Evolutionary conservation across 441 rosid species (phyloP), one percentile per base, ranked within the genome.

Genomic region (Biscutella auriculata): DNA sequence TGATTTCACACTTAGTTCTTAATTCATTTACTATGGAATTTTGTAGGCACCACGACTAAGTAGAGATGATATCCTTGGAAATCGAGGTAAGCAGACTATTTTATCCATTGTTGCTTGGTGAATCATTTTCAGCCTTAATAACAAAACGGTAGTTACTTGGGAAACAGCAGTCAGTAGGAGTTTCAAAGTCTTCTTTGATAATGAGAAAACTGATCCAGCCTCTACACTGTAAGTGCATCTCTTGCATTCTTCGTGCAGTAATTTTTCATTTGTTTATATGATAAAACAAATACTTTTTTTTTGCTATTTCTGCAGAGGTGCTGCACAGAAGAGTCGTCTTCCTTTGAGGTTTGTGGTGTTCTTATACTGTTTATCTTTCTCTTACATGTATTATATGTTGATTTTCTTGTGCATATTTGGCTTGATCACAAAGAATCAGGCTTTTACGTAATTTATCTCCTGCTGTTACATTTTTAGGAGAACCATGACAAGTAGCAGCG

Each of bases 151-250:
- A 16, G 23, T n/a, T 68, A 63, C 16, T 25, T 60, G 9, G 62
- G 56, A 35, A 57, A 30, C 72, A 83, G 88, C 5, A 39, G 63
- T 63, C 28, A 60, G 46, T 45, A 62, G 70, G 35, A 73, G 59
- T 70, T 73, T 89, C 30, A 81, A 71, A 66, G 55, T 89, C 42
- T 82, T 55, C 39, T 39, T 77, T 0, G 87, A 79, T 48, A 65
- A 65, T 44, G 82, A 65, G 27, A 76, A 79, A 60, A 37, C 36
- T 36, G 84, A 69, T 49, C 35, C 49, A 12, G 64, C 53, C 6
- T 26, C 81, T 84, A 72, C 43, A 84, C 78, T 75, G 63, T 59
- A 35, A 46, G 70, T 40, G 55, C 6, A 40, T 52, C 43, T 28
- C 39, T 26, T 41, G 35, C 15, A 32, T 29, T 6, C 36, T 10